A percentile compares a stretch with the other conserved stretches of the same genome.
Evolutionary conservation across 148 eudicot genomes (phyloP).

Genomic region (Spergularia bocconei): DNA sequence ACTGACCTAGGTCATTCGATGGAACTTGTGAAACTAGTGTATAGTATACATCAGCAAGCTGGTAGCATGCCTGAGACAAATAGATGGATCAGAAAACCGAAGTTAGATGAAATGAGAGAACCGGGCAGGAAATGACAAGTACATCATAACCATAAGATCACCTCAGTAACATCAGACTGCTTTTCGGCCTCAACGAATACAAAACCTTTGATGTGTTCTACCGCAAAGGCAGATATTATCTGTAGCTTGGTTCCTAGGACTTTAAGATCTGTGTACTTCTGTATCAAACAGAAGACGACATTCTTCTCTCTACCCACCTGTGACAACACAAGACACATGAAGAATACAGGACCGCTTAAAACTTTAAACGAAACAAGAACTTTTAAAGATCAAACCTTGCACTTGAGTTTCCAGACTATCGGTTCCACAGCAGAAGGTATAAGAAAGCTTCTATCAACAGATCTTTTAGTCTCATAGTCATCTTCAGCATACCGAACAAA

Average conservation of each 20-base stretch:
- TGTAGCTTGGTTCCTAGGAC: conserved; percentile 65
- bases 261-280: conserved; percentile 71
- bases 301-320: conserved; percentile 95
- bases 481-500: conserved; percentile 77
- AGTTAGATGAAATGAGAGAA: conserved; percentile 2
- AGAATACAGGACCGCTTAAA: not conserved
- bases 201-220: conserved; percentile 84
- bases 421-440: conserved; percentile 54
- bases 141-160: conserved; percentile 24
- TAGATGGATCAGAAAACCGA: conserved; percentile 1
- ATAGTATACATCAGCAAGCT: conserved; percentile 65
- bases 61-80: conserved; percentile 72
- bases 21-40: conserved; percentile 62
- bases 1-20: conserved; percentile 57
- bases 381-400: conserved; percentile 59
- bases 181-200: conserved; percentile 79
- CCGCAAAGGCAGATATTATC: conserved; percentile 75
- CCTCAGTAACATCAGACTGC: conserved; percentile 80
- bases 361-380: not conserved
- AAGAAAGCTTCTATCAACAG: conserved; percentile 33
- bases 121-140: not conserved
- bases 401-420: conserved; percentile 87
- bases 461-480: conserved; percentile 43
- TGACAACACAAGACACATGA: not conserved
- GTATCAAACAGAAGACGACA: conserved; percentile 83